Conservation (phyloP, 2,329 filamentous ascomycete species). For the Sporothrix sp. region DNA sequence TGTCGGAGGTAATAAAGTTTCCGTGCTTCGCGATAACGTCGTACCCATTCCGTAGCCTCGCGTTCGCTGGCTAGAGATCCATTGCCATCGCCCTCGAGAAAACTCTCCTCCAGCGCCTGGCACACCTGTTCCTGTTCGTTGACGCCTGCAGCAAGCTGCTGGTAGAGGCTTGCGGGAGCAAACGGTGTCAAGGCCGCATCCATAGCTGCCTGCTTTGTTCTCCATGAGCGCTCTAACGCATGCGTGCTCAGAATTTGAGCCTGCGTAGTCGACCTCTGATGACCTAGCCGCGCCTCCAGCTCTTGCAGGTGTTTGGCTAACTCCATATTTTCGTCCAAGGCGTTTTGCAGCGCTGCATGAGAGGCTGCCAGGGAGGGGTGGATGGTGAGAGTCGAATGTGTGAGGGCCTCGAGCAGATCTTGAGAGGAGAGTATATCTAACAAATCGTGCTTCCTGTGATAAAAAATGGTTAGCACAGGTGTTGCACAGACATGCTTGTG, state of each 20-base stretch:
- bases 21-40: constrained; percentile 69
- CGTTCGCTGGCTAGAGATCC: constrained; percentile 57
- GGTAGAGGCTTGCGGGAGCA: constrained; percentile 77
- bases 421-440: constrained; percentile 56
- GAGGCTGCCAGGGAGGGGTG: constrained; percentile 64
- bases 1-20: constrained; percentile 68
- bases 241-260: constrained; percentile 74
- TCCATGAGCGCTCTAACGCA: constrained; percentile 86
- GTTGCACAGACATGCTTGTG: not conserved
- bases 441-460: constrained; percentile 64
- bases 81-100: constrained; percentile 57
- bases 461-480: not conserved
- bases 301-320: constrained; percentile 54
- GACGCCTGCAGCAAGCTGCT: constrained; percentile 64
- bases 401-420: constrained; percentile 62
- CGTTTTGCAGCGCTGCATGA: constrained; percentile 51
- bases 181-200: constrained; percentile 77
- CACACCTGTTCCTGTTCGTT: constrained; percentile 77
- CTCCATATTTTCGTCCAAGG: constrained; percentile 61
- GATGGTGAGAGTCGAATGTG: constrained; percentile 53
- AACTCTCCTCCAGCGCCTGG: constrained; percentile 81
- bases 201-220: constrained; percentile 78
- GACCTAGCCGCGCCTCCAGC: constrained; percentile 46
- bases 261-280: constrained; percentile 62
- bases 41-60: constrained; percentile 78